A percentile compares a stretch with the other conserved stretches of the same genome.
phyloP scores from a whole-genome alignment of 2,329 filamentous ascomycete genomes.

The Leptosphaerulina australis region DNA sequence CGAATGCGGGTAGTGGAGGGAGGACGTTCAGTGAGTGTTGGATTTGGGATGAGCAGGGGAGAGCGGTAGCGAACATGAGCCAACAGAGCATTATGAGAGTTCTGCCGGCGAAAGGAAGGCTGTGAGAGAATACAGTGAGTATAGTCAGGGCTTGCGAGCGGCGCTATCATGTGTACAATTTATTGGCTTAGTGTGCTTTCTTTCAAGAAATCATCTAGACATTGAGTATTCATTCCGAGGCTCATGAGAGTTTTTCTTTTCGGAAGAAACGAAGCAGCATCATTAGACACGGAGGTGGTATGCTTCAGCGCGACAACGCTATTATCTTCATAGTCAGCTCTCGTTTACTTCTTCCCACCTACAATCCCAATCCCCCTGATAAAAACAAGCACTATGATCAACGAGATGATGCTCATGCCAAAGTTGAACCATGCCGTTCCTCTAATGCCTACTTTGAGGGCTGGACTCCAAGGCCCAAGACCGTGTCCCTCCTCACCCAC shows the following conservation, averaged over 20 bases:
- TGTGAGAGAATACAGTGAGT: constrained; percentile 14
- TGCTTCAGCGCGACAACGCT: no score
- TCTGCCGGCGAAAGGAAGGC: constrained; percentile 19
- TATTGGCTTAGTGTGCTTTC: no score
- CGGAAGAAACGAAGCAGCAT: no score
- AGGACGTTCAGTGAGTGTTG: constrained; percentile 55
- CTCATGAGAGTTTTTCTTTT: no score
- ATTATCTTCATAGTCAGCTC: background rate
- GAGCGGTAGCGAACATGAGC: constrained; percentile 56
- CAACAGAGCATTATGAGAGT: constrained; percentile 53
- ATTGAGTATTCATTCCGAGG: no score
- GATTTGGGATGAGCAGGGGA: constrained; percentile 55
- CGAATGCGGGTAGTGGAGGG: constrained; percentile 48
- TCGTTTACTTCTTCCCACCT: constrained; percentile 9
- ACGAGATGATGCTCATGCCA: constrained; percentile 43
- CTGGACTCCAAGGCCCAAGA: constrained; percentile 30
- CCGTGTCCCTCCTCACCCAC: constrained; percentile 33
- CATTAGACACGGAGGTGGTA: no score
- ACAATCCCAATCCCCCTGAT: constrained; percentile 30
- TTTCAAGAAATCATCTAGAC: no score
- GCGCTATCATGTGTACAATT: no score
- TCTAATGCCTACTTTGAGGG: constrained; percentile 48
- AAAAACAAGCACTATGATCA: constrained; percentile 43
- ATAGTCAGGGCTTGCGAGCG: no score
- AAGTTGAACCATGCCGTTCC: constrained; percentile 51